These are phyloP conservation scores for Cyclostephanos invisitatus DNA, from an alignment of 108 stramenopile genomes.

Conservation along the genomic window DNA sequence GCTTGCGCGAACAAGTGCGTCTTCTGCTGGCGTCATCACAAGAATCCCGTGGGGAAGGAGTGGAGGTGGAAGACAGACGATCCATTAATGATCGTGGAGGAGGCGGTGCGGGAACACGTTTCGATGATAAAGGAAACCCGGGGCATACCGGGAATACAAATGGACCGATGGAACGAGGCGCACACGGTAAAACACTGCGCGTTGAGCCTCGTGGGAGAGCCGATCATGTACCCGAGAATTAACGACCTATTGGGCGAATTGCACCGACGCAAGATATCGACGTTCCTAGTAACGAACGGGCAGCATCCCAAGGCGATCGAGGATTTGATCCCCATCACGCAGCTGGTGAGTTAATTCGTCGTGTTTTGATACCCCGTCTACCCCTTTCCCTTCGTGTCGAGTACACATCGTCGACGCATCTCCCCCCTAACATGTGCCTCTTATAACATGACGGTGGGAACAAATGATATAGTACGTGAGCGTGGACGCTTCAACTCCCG, in stretches of 20 bases:
- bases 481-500: conserved; percentile 94
- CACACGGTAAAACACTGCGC: conserved; percentile 91
- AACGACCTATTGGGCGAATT: conserved; percentile 89
- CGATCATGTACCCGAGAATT: conserved; percentile 97
- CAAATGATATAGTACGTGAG: conserved; percentile 61
- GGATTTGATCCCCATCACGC: conserved; percentile 90
- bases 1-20: conserved; percentile 98
- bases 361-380: not conserved
- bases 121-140: conserved; percentile 92
- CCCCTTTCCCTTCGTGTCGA: not conserved
- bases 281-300: conserved; percentile 96
- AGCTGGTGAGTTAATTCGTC: conserved; percentile 51
- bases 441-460: conserved; percentile 7
- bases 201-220: conserved; percentile 86
- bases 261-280: conserved; percentile 87
- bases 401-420: not conserved
- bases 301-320: conserved; percentile 94
- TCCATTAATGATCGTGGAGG: conserved; percentile 87
- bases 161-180: conserved; percentile 92
- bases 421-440: not conserved
- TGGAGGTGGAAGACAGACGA: conserved; percentile 98
- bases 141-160: conserved; percentile 94
- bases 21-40: conserved; percentile 99
- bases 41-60: conserved; percentile 96
- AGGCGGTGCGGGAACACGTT: conserved; percentile 74